Conservation (phyloP, 2,329 filamentous ascomycete species). For the Fusarium graminum region DNA sequence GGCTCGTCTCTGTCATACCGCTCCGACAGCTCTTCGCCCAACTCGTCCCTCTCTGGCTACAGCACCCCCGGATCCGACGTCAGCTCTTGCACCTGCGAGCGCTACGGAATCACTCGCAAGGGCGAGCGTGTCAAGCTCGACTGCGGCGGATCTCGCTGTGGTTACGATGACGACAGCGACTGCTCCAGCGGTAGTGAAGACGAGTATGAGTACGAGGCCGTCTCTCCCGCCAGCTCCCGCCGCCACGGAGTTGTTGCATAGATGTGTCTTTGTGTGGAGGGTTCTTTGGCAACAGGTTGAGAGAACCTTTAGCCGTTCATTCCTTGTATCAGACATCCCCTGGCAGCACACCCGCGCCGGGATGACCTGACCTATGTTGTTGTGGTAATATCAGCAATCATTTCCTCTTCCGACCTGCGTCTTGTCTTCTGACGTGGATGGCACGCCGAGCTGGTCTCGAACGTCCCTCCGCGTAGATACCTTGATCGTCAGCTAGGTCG, state of each 20-base stretch:
- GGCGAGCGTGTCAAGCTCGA: slow-evolving; percentile 96
- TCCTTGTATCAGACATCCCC: slow-evolving; percentile 50
- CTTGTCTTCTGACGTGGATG: slow-evolving; percentile 50
- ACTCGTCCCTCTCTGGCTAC: slow-evolving; percentile 80
- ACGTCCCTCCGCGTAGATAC: slow-evolving; percentile 42
- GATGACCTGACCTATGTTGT: slow-evolving; percentile 50
- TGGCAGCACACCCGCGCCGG: slow-evolving; percentile 49
- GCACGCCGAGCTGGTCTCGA: slow-evolving; percentile 62
- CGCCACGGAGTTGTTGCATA: slow-evolving; percentile 72
- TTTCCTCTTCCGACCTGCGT: slow-evolving; percentile 47
- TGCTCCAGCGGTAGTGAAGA: slow-evolving; percentile 78
- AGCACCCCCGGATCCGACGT: slow-evolving; percentile 83
- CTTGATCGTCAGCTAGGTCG: slow-evolving; percentile 61
- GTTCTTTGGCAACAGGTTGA: slow-evolving; percentile 42
- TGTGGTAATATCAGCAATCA: slow-evolving; percentile 51
- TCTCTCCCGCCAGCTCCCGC: slow-evolving; percentile 66
- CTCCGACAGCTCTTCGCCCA: slow-evolving; percentile 81
- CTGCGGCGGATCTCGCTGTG: slow-evolving; percentile 90
- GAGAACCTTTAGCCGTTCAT: slow-evolving; percentile 54
- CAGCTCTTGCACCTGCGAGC: slow-evolving; percentile 90
- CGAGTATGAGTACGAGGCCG: slow-evolving; percentile 61
- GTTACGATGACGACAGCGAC: slow-evolving; percentile 78
- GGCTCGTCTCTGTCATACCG: slow-evolving; percentile 78
- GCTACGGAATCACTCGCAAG: slow-evolving; percentile 94
- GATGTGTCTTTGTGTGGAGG: slow-evolving; percentile 42